A percentile compares a stretch with the other conserved stretches of the same genome.
Conservation (phyloP, 257 asterid genomes). For the Nicotiana knightiana region DNA sequence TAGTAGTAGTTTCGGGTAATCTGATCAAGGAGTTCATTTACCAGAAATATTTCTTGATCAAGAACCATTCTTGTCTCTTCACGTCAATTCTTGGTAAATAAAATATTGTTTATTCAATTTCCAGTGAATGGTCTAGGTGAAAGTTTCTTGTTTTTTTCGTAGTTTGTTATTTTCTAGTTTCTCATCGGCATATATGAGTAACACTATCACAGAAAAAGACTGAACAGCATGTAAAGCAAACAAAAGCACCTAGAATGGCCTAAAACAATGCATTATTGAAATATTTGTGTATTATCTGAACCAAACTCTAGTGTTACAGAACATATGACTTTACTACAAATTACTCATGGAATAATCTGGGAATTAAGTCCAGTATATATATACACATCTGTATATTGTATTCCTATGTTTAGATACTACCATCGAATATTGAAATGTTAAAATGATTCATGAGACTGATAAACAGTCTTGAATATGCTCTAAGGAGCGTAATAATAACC, state of each 20-base stretch:
- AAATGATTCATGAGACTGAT: neutral
- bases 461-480: conserved; percentile 3
- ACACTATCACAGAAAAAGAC: neutral
- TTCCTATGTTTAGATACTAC: neutral
- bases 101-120: no score
- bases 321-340: neutral
- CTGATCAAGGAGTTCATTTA: no score
- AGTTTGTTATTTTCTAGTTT: no score
- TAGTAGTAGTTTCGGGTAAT: no score
- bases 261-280: neutral
- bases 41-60: no score
- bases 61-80: no score
- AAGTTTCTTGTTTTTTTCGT: no score
- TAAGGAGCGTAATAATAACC: conserved; percentile 42
- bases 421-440: neutral
- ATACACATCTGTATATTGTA: neutral
- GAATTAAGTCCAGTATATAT: neutral
- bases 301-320: neutral
- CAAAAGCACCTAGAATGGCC: neutral
- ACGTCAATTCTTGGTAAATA: no score
- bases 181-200: no score
- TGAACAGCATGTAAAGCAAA: neutral
- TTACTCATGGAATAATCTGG: neutral
- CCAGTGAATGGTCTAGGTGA: no score
- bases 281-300: neutral